A percentile compares a stretch with the other conserved stretches of the same genome.
Conservation (phyloP, 2,329 filamentous ascomycete genomes). For the Trichoderma pleuroti region DNA sequence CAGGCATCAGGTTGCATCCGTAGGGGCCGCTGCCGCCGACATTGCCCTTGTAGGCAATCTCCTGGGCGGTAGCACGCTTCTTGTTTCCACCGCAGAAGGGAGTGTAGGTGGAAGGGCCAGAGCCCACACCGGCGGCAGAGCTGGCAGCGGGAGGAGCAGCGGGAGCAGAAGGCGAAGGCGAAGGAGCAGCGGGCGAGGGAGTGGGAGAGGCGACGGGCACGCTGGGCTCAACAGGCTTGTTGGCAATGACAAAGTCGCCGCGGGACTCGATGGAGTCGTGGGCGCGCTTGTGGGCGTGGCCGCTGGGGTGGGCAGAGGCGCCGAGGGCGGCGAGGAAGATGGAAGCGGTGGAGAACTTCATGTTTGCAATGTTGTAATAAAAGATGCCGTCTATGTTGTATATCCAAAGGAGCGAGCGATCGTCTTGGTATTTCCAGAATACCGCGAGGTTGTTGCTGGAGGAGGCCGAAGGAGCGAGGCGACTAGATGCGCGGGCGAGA, state of each 20-base stretch:
- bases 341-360: constrained; percentile 41
- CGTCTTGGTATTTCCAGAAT: constrained; percentile 22
- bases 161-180: constrained; percentile 15
- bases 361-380: constrained; percentile 25
- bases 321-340: constrained; percentile 40
- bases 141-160: constrained; percentile 20
- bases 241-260: constrained; percentile 35
- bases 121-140: constrained; percentile 18
- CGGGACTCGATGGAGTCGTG: constrained; percentile 33
- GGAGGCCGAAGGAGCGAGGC: constrained; percentile 16
- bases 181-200: constrained; percentile 17
- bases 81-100: constrained; percentile 35
- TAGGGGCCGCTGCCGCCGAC: constrained; percentile 39
- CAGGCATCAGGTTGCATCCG: constrained; percentile 52
- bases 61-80: constrained; percentile 46
- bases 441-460: constrained; percentile 8
- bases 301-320: constrained; percentile 41
- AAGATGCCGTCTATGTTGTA: constrained; percentile 6
- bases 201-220: constrained; percentile 18
- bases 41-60: constrained; percentile 50
- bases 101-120: constrained; percentile 25
- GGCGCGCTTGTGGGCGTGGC: constrained; percentile 35
- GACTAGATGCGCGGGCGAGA: constrained; percentile 12
- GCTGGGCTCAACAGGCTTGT: constrained; percentile 30
- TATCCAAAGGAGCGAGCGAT: constrained; percentile 4